A percentile compares a stretch with the other conserved stretches of the same genome.
phyloP scores from a whole-genome alignment of 106 monocot species.

The Ottelia alismoides region DNA sequence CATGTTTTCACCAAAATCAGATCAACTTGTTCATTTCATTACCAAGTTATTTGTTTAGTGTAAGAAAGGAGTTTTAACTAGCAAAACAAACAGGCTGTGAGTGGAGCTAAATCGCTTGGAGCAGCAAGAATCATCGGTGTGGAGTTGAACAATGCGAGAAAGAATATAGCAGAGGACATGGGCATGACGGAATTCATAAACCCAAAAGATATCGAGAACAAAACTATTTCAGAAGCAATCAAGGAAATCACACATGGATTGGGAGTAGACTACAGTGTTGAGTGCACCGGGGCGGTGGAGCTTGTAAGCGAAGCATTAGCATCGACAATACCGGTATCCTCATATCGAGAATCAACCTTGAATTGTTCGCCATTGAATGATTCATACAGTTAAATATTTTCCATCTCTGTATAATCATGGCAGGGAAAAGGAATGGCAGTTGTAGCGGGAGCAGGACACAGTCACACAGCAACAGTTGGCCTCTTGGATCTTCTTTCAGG shows the following conservation, averaged over 20 bases:
- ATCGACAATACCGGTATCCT: slow-evolving; percentile 1
- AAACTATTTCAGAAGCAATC: slow-evolving; percentile 1
- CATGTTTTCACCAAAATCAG: too few relatives aligned
- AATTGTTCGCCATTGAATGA: not conserved
- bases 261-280: slow-evolving; percentile 6
- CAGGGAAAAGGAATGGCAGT: slow-evolving; percentile 3
- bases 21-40: too few relatives aligned
- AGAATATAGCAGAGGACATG: not conserved
- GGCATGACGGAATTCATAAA: slow-evolving; percentile 8
- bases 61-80: too few relatives aligned
- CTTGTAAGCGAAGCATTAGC: slow-evolving; percentile 1
- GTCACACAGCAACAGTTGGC: not conserved
- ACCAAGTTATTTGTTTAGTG: too few relatives aligned
- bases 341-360: not conserved
- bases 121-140: slow-evolving; percentile 8
- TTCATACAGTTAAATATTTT: not conserved
- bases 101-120: not conserved
- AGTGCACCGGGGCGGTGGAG: slow-evolving; percentile 2
- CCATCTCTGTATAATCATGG: not conserved
- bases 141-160: not conserved
- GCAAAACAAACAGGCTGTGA: slow-evolving; percentile 1
- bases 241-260: slow-evolving; percentile 6
- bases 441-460: not conserved
- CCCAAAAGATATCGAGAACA: not conserved
- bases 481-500: not conserved